Base-by-base conservation (phyloP, 2,329 filamentous ascomycete species). In the Hymenoscyphus linearis region DNA sequence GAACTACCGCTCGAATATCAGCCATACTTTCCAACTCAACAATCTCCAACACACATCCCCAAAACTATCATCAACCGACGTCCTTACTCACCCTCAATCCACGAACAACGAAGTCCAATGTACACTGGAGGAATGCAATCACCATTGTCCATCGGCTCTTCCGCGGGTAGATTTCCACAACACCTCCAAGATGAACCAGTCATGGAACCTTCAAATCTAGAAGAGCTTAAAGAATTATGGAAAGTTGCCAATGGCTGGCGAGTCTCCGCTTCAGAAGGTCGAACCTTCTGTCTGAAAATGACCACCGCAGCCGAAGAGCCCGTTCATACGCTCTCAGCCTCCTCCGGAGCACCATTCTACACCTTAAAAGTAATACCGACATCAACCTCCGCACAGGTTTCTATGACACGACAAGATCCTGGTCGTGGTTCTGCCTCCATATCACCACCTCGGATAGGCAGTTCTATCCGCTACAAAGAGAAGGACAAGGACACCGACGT, bases 231-330 rank as follows among this genome's bases (percentile, higher is more conserved):
- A 65, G 80, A 80, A 57, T 79, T 88, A 9, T 90, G 87, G 87
- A 84, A 88, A 67, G 85, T 85, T 0, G 79, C 84, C 62, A 90
- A 89, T 70, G 88, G 87, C 13, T 89, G 85, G 85, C 80, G 83
- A 68, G 86, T 86, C 1, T 81, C 85, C 0, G 72, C 78, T 0
- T 79, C 80, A 2, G 84, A 87, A 69, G 84, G 83, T 4, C 77
- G 82, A 25, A 79, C 80, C 26, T 88, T 81, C 74, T 85, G 83
- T 70, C 75, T 88, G 69, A 81, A 79, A 65, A 74, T 87, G 72
- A 76, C 78, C 1, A 79, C 80, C 62, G 80, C 82, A 61, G 77
- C 76, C 55, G 84, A 87, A 66, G 82, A 86, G 3, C 87, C 86
- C 0, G 79, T 89, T 18, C 89, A 89, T 67, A 86, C 84, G 1